Evolutionary conservation across 495 filamentous ascomycete species (phyloP).

Genomic region (Acidiella bohemica): DNA sequence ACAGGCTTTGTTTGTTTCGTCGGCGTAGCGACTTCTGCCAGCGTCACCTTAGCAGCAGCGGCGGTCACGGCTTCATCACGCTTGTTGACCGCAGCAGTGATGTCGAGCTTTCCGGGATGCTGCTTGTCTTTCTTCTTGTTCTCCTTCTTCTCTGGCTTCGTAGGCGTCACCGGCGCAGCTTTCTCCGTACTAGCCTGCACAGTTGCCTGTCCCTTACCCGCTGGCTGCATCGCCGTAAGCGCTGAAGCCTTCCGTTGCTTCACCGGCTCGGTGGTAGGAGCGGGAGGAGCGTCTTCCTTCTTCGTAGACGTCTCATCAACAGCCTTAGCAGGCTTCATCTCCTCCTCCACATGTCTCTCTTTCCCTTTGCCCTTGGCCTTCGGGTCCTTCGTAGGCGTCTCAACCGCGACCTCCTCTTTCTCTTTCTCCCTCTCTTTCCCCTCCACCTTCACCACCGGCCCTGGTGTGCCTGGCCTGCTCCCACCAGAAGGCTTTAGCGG

Average conservation of each 20-base stretch:
- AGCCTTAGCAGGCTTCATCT: too few relatives aligned
- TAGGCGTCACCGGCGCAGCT: conserved; percentile 9
- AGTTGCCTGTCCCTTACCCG: conserved; percentile 11
- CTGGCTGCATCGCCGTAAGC: conserved; percentile 5
- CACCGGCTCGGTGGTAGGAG: not conserved
- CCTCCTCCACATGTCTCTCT: too few relatives aligned
- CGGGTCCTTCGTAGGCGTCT: too few relatives aligned
- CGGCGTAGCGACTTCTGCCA: conserved; percentile 6
- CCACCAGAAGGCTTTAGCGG: too few relatives aligned
- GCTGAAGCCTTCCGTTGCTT: conserved; percentile 1
- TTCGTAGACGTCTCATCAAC: too few relatives aligned
- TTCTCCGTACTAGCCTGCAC: conserved; percentile 12
- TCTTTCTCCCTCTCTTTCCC: not conserved
- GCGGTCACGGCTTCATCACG: conserved; percentile 8
- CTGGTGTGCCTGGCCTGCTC: too few relatives aligned
- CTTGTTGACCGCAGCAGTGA: conserved; percentile 38
- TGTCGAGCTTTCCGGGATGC: conserved; percentile 48
- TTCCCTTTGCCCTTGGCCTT: too few relatives aligned
- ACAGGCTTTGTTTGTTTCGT: conserved; percentile 1
- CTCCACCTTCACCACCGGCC: not conserved
- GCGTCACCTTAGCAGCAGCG: conserved; percentile 1
- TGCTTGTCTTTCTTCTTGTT: conserved; percentile 44
- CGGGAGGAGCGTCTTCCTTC: not conserved
- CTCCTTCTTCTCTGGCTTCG: conserved; percentile 9
- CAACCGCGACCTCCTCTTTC: not conserved